phyloP scores from a whole-genome alignment of 139 green algal genomes.

The Ettlia oleoabundans region DNA sequence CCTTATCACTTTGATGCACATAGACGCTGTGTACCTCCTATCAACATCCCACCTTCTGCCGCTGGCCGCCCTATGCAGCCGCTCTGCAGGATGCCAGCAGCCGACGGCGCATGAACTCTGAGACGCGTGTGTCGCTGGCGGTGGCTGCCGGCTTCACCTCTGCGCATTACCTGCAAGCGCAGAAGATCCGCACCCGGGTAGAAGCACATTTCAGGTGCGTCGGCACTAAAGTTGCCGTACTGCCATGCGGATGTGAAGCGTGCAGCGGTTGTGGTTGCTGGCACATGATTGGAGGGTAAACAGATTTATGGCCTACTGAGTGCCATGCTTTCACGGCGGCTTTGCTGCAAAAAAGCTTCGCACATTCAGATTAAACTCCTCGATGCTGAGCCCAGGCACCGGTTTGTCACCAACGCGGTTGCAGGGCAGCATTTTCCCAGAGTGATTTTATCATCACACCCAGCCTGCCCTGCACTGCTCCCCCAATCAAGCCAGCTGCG shows the following conservation, averaged over 20 bases:
- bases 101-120: conserved; percentile 55
- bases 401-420: neutral
- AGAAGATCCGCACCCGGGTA: conserved; percentile 63
- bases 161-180: conserved; percentile 64
- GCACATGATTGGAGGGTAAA: neutral
- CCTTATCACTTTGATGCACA: too few relatives aligned
- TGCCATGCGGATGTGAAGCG: too few relatives aligned
- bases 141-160: conserved; percentile 48
- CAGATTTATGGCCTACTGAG: neutral
- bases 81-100: neutral
- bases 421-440: conserved; percentile 13
- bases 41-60: neutral
- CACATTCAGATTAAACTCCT: neutral
- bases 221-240: too few relatives aligned
- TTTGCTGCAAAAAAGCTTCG: too few relatives aligned
- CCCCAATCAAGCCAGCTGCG: conserved; percentile 48
- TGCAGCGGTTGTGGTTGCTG: neutral
- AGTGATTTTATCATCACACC: conserved; percentile 72
- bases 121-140: conserved; percentile 60
- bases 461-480: conserved; percentile 59
- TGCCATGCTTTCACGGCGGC: too few relatives aligned
- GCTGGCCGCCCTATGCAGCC: neutral
- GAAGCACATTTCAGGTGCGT: conserved; percentile 53
- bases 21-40: too few relatives aligned
- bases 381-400: too few relatives aligned